phyloP scores from a whole-genome alignment of 257 asterid species.

The Linderniella brevidens region DNA sequence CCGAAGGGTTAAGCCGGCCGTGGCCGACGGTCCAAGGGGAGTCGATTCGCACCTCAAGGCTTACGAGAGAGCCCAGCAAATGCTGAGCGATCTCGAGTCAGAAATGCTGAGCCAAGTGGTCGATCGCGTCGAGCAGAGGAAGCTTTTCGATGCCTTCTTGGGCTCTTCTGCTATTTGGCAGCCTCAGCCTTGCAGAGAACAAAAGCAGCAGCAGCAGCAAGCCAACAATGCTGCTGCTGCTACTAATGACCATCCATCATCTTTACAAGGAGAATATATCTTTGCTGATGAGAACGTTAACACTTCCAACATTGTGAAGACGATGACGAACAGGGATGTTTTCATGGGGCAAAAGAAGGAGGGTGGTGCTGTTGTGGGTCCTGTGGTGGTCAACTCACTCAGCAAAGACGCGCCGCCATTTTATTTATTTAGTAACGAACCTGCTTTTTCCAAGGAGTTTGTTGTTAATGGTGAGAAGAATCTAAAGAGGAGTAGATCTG shows the following conservation, averaged over 20 bases:
- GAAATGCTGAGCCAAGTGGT: conserved; percentile 44
- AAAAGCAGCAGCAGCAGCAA: too few species aligned
- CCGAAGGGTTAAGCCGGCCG: conserved; percentile 78
- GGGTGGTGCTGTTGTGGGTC: background rate
- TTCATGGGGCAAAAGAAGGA: too few species aligned
- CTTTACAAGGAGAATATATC: conserved; percentile 1
- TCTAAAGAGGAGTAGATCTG: conserved; percentile 67
- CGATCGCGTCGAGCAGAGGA: conserved; percentile 61
- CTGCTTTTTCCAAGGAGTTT: conserved; percentile 3
- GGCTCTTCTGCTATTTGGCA: conserved; percentile 96
- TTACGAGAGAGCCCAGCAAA: conserved; percentile 89
- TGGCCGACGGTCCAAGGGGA: conserved; percentile 77
- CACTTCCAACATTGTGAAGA: conserved; percentile 12
- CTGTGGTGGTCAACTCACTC: conserved; percentile 25
- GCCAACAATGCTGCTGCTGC: background rate
- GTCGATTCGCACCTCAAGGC: conserved; percentile 94
- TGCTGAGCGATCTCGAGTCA: conserved; percentile 84
- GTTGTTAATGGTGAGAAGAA: conserved; percentile 15
- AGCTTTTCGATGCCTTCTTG: conserved; percentile 58
- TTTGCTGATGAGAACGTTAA: conserved; percentile 60
- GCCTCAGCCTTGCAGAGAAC: conserved; percentile 87
- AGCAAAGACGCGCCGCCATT: conserved; percentile 70
- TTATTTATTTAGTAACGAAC: conserved; percentile 22
- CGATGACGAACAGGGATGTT: background rate
- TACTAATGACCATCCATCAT: background rate